A percentile compares a stretch with the other conserved stretches of the same genome.
Evolutionary conservation across 2,329 filamentous ascomycete species (phyloP).

Genomic region (Botrytis byssoidea): DNA sequence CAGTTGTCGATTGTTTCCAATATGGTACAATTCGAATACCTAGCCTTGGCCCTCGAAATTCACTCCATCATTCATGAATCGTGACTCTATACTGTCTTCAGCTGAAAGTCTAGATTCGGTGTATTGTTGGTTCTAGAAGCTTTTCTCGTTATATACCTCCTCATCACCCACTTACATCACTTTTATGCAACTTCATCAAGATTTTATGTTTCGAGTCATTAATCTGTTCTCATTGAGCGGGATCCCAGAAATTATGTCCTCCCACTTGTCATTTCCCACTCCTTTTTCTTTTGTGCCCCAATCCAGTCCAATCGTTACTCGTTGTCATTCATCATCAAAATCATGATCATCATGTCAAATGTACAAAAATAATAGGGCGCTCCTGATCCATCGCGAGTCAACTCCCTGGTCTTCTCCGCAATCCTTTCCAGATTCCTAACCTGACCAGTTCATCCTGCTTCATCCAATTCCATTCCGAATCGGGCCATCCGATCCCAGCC

Average conservation of each 20-base stretch:
- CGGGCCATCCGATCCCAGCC: slow-evolving; percentile 2
- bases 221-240: slow-evolving; percentile 4
- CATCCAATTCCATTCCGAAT: background rate
- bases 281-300: background rate
- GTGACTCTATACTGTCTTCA: background rate
- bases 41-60: background rate
- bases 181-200: slow-evolving; percentile 1
- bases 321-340: slow-evolving; percentile 19
- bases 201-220: slow-evolving; percentile 8
- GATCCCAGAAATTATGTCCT: slow-evolving; percentile 4
- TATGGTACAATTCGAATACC: background rate
- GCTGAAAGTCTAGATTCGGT: background rate
- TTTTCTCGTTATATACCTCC: background rate
- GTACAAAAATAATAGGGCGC: slow-evolving; percentile 14
- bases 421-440: background rate
- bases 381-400: slow-evolving; percentile 5
- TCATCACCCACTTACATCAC: background rate
- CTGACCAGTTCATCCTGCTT: background rate
- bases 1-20: background rate
- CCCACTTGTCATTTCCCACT: background rate
- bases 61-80: background rate
- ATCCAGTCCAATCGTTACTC: background rate
- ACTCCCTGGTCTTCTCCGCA: background rate
- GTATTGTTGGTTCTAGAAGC: background rate
- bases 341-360: slow-evolving; percentile 14